Evolutionary conservation across 768 basidiomycete genomes (phyloP).

Genomic region (Termitomyces sp.): DNA sequence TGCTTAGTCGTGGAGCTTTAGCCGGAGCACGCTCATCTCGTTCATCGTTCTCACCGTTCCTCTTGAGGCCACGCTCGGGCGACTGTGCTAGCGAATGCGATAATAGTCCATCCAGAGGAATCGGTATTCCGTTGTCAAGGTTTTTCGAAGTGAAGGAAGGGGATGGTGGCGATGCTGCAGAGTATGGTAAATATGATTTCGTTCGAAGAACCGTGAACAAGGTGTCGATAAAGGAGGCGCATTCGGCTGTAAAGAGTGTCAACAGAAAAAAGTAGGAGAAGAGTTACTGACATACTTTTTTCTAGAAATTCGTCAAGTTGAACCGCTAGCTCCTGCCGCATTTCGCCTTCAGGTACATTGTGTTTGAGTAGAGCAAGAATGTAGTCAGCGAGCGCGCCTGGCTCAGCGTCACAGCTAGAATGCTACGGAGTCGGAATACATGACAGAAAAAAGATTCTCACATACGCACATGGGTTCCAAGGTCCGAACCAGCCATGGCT

Average conservation of each 20-base stretch:
- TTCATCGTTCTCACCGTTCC: slow-evolving; percentile 59
- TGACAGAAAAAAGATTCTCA: slow-evolving; percentile 5
- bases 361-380: slow-evolving; percentile 91
- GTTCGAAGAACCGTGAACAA: slow-evolving; percentile 82
- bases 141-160: slow-evolving; percentile 36
- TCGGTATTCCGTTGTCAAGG: slow-evolving; percentile 69
- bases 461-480: slow-evolving; percentile 83
- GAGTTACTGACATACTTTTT: slow-evolving; percentile 50
- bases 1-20: slow-evolving; percentile 67
- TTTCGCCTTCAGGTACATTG: slow-evolving; percentile 76
- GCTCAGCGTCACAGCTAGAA: slow-evolving; percentile 91
- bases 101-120: slow-evolving; percentile 66
- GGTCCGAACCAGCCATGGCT: slow-evolving; percentile 83
- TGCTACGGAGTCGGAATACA: slow-evolving; percentile 12
- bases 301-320: slow-evolving; percentile 94
- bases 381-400: slow-evolving; percentile 89
- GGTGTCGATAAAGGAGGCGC: slow-evolving; percentile 71
- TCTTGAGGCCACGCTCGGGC: slow-evolving; percentile 58
- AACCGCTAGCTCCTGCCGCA: slow-evolving; percentile 68
- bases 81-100: slow-evolving; percentile 36
- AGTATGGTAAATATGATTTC: slow-evolving; percentile 81
- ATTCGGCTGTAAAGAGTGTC: slow-evolving; percentile 41
- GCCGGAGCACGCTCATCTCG: slow-evolving; percentile 51
- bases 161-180: slow-evolving; percentile 33
- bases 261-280: slow-evolving; percentile 1